Base-by-base conservation (phyloP, 306 rosid species). In the Malus fusca region DNA sequence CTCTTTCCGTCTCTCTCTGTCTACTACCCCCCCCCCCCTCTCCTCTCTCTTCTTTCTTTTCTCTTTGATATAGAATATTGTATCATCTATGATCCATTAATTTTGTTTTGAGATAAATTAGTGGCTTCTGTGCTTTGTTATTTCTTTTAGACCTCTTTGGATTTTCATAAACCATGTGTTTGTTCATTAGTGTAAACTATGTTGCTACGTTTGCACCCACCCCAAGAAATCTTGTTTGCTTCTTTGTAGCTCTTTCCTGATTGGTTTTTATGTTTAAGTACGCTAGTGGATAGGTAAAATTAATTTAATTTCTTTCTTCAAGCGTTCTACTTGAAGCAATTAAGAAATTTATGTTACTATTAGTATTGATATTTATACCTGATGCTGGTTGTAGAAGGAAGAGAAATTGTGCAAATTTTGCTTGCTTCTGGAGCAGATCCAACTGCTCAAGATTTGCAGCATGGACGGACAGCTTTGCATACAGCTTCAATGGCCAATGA, bases 401-500 rank as follows among this genome's bases (percentile, higher is more conserved):
- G 97, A 88, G 93, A 89, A 73, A 84, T 95, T 87, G 99, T 90
- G 86, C 89, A 53, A 82, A 84, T 87, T 87, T 84, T 95, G 87
- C 99, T 95, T 76, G 87, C 88, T 51, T 93, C 96, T 55, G 96
- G 97, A 71, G 97, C 99, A 79, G 92, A 95, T 85, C 96, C 97
- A 75, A 83, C 96, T 63, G 91, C 93, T 33, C 97, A 92, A 77
- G 99, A 95, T 85, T 76, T 84, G 51, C 97, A 87, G 83, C 94
- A 95, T 84, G 92, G 97, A 60, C 93, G 97, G 81, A 95, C 99
- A 72, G 96, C 96, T 80, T 84, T 95, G 87, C 99, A 95, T 83
- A 86, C 96, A 19, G 97, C 99, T 80, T 89, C 96, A 40, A 92
- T 95, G 97, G 88, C 92, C 63, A 86, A 90, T 82, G 97, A 92